Percentiles rank a stretch among this genome's conserved stretches.
Evolutionary conservation across 2,329 filamentous ascomycete genomes (phyloP).

Genomic region (Diplodia sapinea): DNA sequence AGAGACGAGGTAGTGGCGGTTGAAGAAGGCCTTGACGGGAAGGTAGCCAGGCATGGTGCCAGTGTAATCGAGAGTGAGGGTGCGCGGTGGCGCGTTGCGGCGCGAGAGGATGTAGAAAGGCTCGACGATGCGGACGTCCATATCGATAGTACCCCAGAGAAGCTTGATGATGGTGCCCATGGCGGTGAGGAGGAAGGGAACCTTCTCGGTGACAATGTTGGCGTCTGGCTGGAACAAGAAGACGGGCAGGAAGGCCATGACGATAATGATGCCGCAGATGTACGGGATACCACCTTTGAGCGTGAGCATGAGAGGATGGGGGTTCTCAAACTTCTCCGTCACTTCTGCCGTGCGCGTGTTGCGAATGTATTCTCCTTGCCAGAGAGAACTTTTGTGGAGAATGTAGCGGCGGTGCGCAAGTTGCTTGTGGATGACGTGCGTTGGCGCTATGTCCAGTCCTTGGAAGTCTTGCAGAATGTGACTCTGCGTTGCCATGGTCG

Average conservation of each 20-base stretch:
- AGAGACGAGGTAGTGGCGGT: conserved; percentile 69
- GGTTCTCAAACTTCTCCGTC: conserved; percentile 54
- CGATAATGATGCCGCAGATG: conserved; percentile 62
- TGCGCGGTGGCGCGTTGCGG: conserved; percentile 68
- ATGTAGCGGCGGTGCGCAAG: conserved; percentile 72
- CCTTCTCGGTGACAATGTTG: conserved; percentile 63
- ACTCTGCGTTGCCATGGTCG: conserved; percentile 74
- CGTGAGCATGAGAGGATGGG: conserved; percentile 72
- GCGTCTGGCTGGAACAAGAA: conserved; percentile 65
- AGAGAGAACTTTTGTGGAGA: conserved; percentile 72
- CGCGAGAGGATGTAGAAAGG: conserved; percentile 73
- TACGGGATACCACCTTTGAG: conserved; percentile 65
- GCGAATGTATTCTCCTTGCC: conserved; percentile 63
- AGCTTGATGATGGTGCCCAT: conserved; percentile 71
- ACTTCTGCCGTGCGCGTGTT: conserved; percentile 56
- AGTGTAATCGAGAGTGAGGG: conserved; percentile 74
- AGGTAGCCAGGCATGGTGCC: conserved; percentile 72
- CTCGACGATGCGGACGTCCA: conserved; percentile 73
- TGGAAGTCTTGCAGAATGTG: conserved; percentile 78
- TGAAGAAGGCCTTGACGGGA: conserved; percentile 65
- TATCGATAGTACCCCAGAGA: conserved; percentile 71
- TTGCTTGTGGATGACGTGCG: conserved; percentile 70
- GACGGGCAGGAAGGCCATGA: conserved; percentile 64
- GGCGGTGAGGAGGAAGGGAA: conserved; percentile 69
- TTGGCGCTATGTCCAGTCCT: conserved; percentile 70